Percentiles rank a stretch among this genome's conserved stretches.
phyloP scores from a whole-genome alignment of 2,329 filamentous ascomycete genomes.

The Aureobasidium sp. region DNA sequence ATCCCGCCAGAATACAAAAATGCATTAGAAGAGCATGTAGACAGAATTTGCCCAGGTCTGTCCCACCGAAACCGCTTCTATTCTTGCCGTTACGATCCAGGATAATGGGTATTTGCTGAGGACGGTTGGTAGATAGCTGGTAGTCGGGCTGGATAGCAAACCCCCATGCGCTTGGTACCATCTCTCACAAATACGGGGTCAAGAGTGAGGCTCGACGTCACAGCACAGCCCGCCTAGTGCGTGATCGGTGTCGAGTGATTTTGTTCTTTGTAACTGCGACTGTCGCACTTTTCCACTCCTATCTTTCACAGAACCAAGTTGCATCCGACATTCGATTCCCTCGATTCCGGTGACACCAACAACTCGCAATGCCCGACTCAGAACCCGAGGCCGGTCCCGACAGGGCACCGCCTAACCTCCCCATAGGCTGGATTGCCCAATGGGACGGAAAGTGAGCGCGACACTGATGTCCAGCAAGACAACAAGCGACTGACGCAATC shows the following conservation, averaged over 20 bases:
- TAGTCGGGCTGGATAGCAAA: background rate
- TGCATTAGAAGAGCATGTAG: background rate
- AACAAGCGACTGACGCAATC: background rate
- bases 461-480: background rate
- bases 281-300: background rate
- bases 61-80: background rate
- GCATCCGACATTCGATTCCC: background rate
- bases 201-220: background rate
- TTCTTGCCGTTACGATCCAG: background rate
- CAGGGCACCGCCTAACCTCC: conserved; percentile 31
- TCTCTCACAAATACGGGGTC: background rate
- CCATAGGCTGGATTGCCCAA: conserved; percentile 37
- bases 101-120: background rate
- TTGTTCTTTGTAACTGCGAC: background rate
- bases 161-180: background rate
- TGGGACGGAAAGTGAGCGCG: conserved; percentile 34
- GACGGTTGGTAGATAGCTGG: background rate
- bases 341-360: background rate
- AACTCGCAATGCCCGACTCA: conserved; percentile 1
- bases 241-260: conserved; percentile 3
- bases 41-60: background rate
- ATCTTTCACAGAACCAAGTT: background rate
- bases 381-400: conserved; percentile 33
- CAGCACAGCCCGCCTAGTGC: conserved; percentile 9
- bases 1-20: background rate